Evolutionary conservation across 371 early-diverging fungal genomes (phyloP), one percentile per base, ranked within the genome.

Genomic region (Lichtheimia ramosa): DNA sequence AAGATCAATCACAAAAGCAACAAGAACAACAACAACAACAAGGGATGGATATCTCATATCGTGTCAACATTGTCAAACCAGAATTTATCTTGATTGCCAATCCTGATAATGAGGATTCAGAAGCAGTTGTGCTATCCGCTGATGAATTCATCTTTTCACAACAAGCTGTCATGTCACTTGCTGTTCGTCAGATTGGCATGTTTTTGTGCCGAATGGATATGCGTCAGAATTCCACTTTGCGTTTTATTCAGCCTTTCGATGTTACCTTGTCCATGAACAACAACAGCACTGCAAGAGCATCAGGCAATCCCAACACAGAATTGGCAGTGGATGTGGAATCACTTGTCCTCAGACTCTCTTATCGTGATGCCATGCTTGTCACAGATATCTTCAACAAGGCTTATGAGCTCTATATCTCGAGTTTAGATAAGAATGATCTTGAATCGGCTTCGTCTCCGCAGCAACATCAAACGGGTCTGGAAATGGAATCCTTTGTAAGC

Each of bases 171-270:
- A 82, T 87, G 54, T 86, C 89, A 1, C 58, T 94, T 5, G 86
- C 85, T 3, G 81, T 94, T 27, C 86, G 93, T 23, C 90, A 92
- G 50, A 79, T 95, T 61, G 93, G 95, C 25, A 92, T 97, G 88
- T 90, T 89, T 49, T 75, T 98, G 48, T 97, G 97, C 79, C 86
- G 86, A 23, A 94, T 97, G 90, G 91, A 93, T 64, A 82, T 81
- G 59, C 75, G 93, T 2, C 82, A 86, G 10, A 89, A 90, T 24
- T 93, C 96, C 0, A 81, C 83, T 0, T 68, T 96, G 18, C 85
- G 89, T 2, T 92, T 97, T 48, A 91, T 98, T 65, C 93, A 97
- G 52, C 90, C 92, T 18, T 93, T 95, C 72, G 90, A 94, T 56
- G 70, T 94, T 15, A 84, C 89, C 1, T 48, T 92, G 12, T 86